Conservation (phyloP, 345 rosid species). For the Cochlearia excelsa region DNA sequence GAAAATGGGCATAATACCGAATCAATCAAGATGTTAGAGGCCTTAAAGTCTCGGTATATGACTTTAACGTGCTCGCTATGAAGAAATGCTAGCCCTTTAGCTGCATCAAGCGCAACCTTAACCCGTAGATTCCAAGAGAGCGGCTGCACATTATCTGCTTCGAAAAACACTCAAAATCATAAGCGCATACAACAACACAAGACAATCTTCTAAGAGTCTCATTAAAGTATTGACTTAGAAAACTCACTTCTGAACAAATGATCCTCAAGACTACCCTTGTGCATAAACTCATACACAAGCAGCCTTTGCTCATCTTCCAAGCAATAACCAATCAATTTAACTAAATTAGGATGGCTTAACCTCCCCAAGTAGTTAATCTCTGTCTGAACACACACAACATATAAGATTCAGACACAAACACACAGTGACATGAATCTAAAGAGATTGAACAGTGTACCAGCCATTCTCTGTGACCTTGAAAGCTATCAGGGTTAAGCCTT, state of each 20-base stretch:
- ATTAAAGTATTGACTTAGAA: background rate
- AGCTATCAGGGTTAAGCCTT: constrained; percentile 81
- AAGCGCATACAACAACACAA: constrained; percentile 5
- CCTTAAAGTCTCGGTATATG: constrained; percentile 84
- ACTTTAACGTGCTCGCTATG: constrained; percentile 80
- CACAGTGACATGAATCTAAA: background rate
- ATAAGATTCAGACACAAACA: constrained; percentile 2
- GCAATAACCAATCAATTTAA: constrained; percentile 83
- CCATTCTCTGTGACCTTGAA: constrained; percentile 97
- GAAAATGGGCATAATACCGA: constrained; percentile 40
- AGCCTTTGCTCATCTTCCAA: constrained; percentile 92
- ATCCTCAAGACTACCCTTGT: constrained; percentile 89
- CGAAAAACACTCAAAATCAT: constrained; percentile 16
- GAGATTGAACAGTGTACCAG: constrained; percentile 45
- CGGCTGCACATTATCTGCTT: constrained; percentile 58
- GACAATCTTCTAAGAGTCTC: constrained; percentile 3
- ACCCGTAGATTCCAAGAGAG: constrained; percentile 81
- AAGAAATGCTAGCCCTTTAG: constrained; percentile 89
- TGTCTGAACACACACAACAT: constrained; percentile 45
- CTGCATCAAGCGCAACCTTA: constrained; percentile 90
- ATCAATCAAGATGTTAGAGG: constrained; percentile 81
- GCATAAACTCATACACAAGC: constrained; percentile 92
- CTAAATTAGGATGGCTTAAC: constrained; percentile 79
- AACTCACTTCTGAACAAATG: constrained; percentile 80
- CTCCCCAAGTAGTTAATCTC: constrained; percentile 88